phyloP scores from a whole-genome alignment of 768 basidiomycete genomes.

The Auriculariales sp. region DNA sequence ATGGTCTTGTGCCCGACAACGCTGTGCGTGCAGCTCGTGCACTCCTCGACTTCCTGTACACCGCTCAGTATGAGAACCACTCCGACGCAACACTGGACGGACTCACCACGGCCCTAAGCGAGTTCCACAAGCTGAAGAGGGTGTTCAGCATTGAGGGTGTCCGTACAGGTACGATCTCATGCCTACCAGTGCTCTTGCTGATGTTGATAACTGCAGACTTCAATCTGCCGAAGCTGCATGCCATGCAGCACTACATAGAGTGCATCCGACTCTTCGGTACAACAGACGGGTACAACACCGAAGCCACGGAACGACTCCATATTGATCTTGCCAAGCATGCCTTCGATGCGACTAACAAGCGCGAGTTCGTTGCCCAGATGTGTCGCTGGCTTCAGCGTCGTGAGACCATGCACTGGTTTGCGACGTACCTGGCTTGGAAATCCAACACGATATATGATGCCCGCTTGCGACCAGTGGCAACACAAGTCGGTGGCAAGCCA shows the following conservation, averaged over 20 bases:
- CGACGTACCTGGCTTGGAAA: not conserved
- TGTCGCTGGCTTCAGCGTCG: not conserved
- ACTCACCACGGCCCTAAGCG: constrained; percentile 14
- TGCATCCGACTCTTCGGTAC: constrained; percentile 20
- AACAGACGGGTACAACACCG: constrained; percentile 25
- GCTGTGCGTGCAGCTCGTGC: constrained; percentile 13
- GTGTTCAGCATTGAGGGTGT: constrained; percentile 22
- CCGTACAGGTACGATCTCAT: constrained; percentile 8
- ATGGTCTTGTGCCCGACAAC: not conserved
- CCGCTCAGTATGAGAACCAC: constrained; percentile 22
- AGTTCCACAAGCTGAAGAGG: constrained; percentile 24
- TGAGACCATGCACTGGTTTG: not conserved
- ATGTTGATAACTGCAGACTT: constrained; percentile 11
- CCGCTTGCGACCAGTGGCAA: not conserved
- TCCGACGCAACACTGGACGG: constrained; percentile 14
- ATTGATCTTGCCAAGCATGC: constrained; percentile 14
- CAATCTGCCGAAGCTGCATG: constrained; percentile 31
- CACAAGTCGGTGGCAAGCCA: not conserved
- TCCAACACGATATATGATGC: not conserved
- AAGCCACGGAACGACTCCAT: constrained; percentile 25
- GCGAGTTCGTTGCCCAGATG: not conserved
- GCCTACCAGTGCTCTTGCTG: not conserved
- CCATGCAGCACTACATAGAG: constrained; percentile 18
- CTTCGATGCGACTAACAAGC: constrained; percentile 1
- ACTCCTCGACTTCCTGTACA: constrained; percentile 24